Evolutionary conservation across 129 eudicot genomes (phyloP).

Genomic region (Pittosporum tobira): DNA sequence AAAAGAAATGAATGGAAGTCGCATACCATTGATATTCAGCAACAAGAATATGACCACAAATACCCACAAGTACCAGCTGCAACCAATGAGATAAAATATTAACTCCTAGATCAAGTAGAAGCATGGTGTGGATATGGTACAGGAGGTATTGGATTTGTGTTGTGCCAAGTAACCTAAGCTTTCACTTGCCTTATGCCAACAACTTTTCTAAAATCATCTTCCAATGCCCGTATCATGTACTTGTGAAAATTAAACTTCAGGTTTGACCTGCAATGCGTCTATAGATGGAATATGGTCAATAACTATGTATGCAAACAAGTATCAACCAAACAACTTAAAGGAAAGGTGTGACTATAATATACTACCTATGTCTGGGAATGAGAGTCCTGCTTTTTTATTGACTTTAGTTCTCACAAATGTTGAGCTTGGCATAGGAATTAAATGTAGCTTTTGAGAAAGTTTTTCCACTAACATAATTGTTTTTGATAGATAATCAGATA

Average conservation of each 20-base stretch:
- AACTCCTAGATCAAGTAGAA: conserved; percentile 10
- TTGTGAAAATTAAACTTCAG: conserved; percentile 82
- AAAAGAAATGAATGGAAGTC: not conserved
- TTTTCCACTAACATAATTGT: too few species aligned
- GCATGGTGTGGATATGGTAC: too few species aligned
- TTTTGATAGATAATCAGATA: too few species aligned
- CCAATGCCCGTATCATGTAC: conserved; percentile 94
- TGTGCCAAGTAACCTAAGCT: not conserved
- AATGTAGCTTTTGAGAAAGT: too few species aligned
- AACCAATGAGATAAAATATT: conserved; percentile 16
- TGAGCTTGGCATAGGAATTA: too few species aligned
- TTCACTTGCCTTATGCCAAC: conserved; percentile 85
- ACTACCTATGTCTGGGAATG: not conserved
- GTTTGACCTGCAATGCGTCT: conserved; percentile 92
- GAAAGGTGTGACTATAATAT: not conserved
- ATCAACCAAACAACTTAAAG: not conserved
- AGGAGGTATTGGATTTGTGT: not conserved
- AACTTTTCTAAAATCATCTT: conserved; percentile 83
- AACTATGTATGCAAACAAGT: not conserved
- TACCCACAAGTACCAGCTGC: conserved; percentile 96
- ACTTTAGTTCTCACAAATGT: too few species aligned
- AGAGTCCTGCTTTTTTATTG: too few species aligned
- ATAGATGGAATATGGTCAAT: conserved; percentile 11
- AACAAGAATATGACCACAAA: conserved; percentile 75
- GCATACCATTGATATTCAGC: conserved; percentile 72